Conservation (phyloP, 768 basidiomycete species). For the Tricholoma bakamatsutake region DNA sequence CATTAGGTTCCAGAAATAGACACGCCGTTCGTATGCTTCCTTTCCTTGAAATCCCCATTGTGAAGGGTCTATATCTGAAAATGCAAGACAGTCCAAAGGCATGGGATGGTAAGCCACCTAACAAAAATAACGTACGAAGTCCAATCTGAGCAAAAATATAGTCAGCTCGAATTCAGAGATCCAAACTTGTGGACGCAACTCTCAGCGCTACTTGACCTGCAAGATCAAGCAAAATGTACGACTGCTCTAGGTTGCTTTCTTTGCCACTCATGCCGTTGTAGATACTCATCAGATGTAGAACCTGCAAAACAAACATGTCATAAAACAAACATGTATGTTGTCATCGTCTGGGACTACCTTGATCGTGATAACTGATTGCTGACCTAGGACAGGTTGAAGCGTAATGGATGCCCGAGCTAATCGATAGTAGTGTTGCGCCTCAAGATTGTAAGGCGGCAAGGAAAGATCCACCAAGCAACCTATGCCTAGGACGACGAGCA, state of each 20-base stretch:
- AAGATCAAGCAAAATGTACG: constrained; percentile 40
- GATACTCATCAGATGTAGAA: constrained; percentile 46
- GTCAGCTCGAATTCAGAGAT: constrained; percentile 1
- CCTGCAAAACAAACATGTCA: constrained; percentile 18
- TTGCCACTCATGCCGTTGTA: constrained; percentile 50
- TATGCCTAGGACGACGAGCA: constrained; percentile 42
- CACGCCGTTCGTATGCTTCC: constrained; percentile 47
- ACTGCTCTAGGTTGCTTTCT: constrained; percentile 43
- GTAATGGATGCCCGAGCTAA: constrained; percentile 40
- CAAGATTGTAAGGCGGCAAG: constrained; percentile 39
- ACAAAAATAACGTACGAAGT: constrained; percentile 28
- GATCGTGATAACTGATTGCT: constrained; percentile 41
- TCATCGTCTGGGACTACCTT: constrained; percentile 23
- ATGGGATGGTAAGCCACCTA: not conserved
- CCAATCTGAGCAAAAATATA: constrained; percentile 29
- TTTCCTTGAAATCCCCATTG: constrained; percentile 44
- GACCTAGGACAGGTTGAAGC: constrained; percentile 37
- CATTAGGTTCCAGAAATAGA: constrained; percentile 52
- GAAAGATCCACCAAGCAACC: constrained; percentile 43
- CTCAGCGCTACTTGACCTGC: constrained; percentile 44
- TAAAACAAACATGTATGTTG: not conserved
- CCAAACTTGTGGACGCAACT: constrained; percentile 24
- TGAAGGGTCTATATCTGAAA: constrained; percentile 43
- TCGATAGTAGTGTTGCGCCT: constrained; percentile 47
- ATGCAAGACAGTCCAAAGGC: constrained; percentile 1